Conservation (phyloP, 805 yeast genomes). For the Wickerhamomyces chambardii region DNA sequence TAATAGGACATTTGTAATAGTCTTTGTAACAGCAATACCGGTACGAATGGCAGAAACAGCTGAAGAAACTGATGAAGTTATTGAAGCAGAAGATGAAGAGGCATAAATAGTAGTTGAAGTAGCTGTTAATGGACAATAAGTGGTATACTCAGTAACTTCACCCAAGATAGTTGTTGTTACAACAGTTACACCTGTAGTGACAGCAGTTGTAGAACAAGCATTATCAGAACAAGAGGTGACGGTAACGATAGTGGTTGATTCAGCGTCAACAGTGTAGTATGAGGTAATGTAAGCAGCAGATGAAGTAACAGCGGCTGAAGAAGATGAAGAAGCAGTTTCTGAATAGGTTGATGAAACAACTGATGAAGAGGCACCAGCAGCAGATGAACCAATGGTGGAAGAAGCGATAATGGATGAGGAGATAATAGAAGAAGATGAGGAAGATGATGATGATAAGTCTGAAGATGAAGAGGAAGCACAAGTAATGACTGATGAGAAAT, state of each 20-base stretch:
- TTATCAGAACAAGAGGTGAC: conserved; percentile 25
- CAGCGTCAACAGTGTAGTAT: not conserved
- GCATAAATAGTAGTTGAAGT: conserved; percentile 1
- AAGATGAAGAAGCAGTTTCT: not conserved
- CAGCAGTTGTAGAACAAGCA: conserved; percentile 24
- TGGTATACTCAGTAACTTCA: conserved; percentile 16
- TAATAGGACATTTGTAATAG: too few relatives aligned
- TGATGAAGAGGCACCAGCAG: too few relatives aligned
- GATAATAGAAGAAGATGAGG: not conserved
- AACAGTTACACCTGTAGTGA: conserved; percentile 20
- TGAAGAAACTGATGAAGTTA: too few relatives aligned
- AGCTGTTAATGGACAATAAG: conserved; percentile 23
- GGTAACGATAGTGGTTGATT: conserved; percentile 24
- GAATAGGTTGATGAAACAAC: not conserved
- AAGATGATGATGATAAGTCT: not conserved
- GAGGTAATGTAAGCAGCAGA: not conserved
- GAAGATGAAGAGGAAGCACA: not conserved
- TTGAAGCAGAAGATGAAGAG: not conserved
- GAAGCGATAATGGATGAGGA: too few relatives aligned
- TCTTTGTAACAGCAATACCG: too few relatives aligned
- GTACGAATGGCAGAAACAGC: not conserved
- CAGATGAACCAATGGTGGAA: too few relatives aligned
- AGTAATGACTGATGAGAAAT: not conserved
- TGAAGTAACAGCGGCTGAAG: not conserved
- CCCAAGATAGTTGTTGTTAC: conserved; percentile 9